phyloP scores from a whole-genome alignment of 2,329 filamentous ascomycete species.

The Corinectria fuckeliana region DNA sequence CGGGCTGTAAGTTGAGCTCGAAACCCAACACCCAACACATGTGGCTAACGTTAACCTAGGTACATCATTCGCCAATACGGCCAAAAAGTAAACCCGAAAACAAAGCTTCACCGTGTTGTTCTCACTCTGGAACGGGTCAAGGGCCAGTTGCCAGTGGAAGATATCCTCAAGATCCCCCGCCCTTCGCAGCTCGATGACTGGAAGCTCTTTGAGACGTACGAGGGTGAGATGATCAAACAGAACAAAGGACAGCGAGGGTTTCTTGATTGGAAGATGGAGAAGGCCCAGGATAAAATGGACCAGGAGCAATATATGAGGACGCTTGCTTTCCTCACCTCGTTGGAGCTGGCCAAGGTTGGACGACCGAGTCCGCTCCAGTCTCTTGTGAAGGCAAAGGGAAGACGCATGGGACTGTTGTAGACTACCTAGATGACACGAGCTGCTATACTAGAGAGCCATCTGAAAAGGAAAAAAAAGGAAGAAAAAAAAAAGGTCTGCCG shows the following conservation, averaged over 20 bases:
- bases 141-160: slow-evolving; percentile 50
- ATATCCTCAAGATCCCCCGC: slow-evolving; percentile 53
- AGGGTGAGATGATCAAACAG: slow-evolving; percentile 50
- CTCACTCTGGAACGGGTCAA: slow-evolving; percentile 54
- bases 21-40: background rate
- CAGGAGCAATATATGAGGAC: slow-evolving; percentile 38
- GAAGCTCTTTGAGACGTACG: slow-evolving; percentile 55
- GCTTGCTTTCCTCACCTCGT: slow-evolving; percentile 34
- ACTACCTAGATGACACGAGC: background rate
- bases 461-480: background rate
- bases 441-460: background rate
- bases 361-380: background rate
- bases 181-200: slow-evolving; percentile 65
- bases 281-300: slow-evolving; percentile 39
- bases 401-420: background rate
- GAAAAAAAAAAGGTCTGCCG: background rate
- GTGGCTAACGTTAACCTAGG: slow-evolving; percentile 40
- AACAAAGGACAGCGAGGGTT: slow-evolving; percentile 48
- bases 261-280: slow-evolving; percentile 49
- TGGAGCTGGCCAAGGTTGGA: slow-evolving; percentile 27
- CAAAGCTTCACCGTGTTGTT: slow-evolving; percentile 50
- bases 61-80: slow-evolving; percentile 58
- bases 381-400: background rate
- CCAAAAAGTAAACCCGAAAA: slow-evolving; percentile 37
- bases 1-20: slow-evolving; percentile 54